phyloP scores from a whole-genome alignment of 2,329 filamentous ascomycete species.

The Trichoderma atrobrunneum region DNA sequence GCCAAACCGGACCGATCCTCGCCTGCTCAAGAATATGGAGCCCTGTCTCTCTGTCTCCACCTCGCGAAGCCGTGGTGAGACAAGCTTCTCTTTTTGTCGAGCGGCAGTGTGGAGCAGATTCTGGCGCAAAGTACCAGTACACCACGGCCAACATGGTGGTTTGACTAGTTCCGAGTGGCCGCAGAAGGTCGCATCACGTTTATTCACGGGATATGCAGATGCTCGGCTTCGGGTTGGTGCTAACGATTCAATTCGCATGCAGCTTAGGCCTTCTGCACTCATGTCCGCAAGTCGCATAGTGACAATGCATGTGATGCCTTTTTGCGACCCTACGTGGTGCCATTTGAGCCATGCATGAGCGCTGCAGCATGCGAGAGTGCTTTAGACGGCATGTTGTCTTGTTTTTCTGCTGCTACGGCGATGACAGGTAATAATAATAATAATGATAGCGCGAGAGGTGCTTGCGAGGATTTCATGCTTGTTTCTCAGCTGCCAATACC shows the following conservation, averaged over 20 bases:
- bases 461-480: not conserved
- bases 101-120: conserved; percentile 6
- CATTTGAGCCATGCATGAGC: conserved; percentile 15
- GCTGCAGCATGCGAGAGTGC: conserved; percentile 5
- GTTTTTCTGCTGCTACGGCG: not conserved
- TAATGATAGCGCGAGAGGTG: not conserved
- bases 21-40: conserved; percentile 2
- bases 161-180: not conserved
- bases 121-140: conserved; percentile 16
- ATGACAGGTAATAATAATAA: not conserved
- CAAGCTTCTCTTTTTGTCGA: not conserved
- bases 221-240: not conserved
- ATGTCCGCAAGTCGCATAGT: conserved; percentile 1
- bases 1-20: conserved; percentile 11
- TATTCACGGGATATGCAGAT: conserved; percentile 16
- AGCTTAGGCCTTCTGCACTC: not conserved
- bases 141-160: conserved; percentile 13
- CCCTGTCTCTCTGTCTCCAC: not conserved
- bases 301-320: conserved; percentile 19
- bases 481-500: not conserved
- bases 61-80: not conserved
- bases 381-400: not conserved
- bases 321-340: conserved; percentile 15
- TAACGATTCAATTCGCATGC: not conserved
- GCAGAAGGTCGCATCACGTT: conserved; percentile 18